These are phyloP conservation scores for Emergomyces africanus DNA, from an alignment of 2,329 filamentous ascomycete species.

Conservation along the genomic window DNA sequence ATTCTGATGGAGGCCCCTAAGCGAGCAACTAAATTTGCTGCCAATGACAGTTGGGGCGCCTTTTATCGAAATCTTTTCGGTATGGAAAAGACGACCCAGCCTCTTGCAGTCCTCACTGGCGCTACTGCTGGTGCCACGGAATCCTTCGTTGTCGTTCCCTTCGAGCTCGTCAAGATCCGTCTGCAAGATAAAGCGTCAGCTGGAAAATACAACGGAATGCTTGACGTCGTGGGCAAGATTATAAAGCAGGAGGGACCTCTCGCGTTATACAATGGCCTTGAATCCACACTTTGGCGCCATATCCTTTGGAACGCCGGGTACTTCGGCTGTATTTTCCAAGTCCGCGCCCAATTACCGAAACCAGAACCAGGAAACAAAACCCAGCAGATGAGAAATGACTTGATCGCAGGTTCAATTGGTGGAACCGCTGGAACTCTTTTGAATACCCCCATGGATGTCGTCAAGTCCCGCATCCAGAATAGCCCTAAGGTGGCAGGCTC, in stretches of 20 bases:
- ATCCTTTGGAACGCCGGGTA: slow-evolving; percentile 90
- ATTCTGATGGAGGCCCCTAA: slow-evolving; percentile 98
- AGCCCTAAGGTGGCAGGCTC: slow-evolving; percentile 68
- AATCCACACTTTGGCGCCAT: slow-evolving; percentile 94
- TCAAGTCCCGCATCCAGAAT: slow-evolving; percentile 98
- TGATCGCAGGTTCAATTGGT: slow-evolving; percentile 75
- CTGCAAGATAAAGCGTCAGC: slow-evolving; percentile 92
- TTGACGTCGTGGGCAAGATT: slow-evolving; percentile 50
- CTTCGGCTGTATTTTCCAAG: slow-evolving; percentile 98
- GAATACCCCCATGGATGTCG: slow-evolving; percentile 94
- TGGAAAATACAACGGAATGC: slow-evolving; percentile 49
- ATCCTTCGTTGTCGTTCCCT: slow-evolving; percentile 92
- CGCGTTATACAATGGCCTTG: slow-evolving; percentile 90
- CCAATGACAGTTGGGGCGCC: slow-evolving; percentile 96
- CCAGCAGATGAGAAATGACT: slow-evolving; percentile 71
- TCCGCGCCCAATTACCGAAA: slow-evolving; percentile 69
- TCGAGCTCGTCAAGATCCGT: slow-evolving; percentile 97
- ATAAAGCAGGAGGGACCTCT: slow-evolving; percentile 70
- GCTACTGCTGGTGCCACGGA: slow-evolving; percentile 93
- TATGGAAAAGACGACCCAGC: slow-evolving; percentile 76
- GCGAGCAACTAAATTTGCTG: slow-evolving; percentile 95
- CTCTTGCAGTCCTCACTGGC: slow-evolving; percentile 81
- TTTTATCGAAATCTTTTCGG: slow-evolving; percentile 84
- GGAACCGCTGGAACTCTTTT: slow-evolving; percentile 83
- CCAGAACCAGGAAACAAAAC: slow-evolving; percentile 58